phyloP scores from a whole-genome alignment of 495 filamentous ascomycete genomes.

The Aspergillus affinis region DNA sequence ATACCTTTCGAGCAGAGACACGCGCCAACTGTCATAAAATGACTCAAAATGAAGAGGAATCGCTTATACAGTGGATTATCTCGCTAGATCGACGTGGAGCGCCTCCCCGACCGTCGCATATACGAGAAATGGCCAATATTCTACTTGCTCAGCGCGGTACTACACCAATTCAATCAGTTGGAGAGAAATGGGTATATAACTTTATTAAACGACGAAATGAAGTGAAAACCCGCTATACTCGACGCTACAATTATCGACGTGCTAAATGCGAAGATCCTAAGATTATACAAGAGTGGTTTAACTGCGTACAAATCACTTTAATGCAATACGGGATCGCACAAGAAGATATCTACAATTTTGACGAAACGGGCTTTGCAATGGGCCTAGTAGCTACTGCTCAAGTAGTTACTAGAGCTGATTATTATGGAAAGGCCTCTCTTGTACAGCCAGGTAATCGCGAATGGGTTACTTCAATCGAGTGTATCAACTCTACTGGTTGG shows the following conservation, averaged over 20 bases:
- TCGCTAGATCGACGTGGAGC: slow-evolving; percentile 6
- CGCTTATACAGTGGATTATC: slow-evolving; percentile 33
- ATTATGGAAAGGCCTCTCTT: slow-evolving; percentile 18
- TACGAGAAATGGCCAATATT: too few relatives aligned
- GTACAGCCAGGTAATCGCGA: slow-evolving; percentile 36
- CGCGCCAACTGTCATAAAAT: slow-evolving; percentile 25
- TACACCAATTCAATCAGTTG: neutral
- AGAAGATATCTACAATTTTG: too few relatives aligned
- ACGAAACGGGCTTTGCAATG: too few relatives aligned
- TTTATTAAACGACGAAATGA: too few relatives aligned
- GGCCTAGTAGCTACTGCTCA: too few relatives aligned
- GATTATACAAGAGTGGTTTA: slow-evolving; percentile 35
- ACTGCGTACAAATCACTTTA: slow-evolving; percentile 29
- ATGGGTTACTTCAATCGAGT: slow-evolving; percentile 17
- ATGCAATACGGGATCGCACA: slow-evolving; percentile 7
- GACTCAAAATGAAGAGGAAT: slow-evolving; percentile 8
- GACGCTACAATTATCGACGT: slow-evolving; percentile 23
- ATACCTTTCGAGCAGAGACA: neutral
- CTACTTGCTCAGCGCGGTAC: slow-evolving; percentile 19
- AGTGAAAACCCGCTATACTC: too few relatives aligned
- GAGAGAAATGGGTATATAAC: too few relatives aligned
- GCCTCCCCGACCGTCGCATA: neutral
- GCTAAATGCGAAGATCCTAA: slow-evolving; percentile 37
- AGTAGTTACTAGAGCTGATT: too few relatives aligned
- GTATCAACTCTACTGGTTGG: slow-evolving; percentile 29